Evolutionary conservation across 305 asterid genomes (phyloP).

Genomic region (Nicotiana rustica): DNA sequence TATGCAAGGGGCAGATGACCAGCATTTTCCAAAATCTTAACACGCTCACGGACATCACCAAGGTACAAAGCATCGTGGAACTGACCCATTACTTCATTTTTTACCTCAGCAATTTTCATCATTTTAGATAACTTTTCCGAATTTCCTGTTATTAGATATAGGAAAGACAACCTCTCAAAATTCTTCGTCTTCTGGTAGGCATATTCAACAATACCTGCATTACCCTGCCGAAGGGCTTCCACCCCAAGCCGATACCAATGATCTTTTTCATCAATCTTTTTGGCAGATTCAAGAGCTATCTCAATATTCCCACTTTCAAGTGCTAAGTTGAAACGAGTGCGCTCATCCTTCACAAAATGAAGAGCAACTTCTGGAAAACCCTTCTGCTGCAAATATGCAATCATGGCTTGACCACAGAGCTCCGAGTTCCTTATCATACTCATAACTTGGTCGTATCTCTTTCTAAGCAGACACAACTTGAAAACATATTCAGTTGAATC

Average conservation of each 20-base stretch:
- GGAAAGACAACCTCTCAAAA: conserved; percentile 76
- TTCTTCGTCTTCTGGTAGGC: conserved; percentile 81
- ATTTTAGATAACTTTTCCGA: conserved; percentile 77
- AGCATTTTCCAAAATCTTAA: conserved; percentile 69
- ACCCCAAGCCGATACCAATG: conserved; percentile 81
- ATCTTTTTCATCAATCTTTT: conserved; percentile 75
- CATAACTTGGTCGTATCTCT: conserved; percentile 73
- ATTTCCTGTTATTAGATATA: conserved; percentile 72
- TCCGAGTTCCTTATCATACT: conserved; percentile 60
- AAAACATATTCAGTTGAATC: conserved; percentile 73
- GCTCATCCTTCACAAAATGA: conserved; percentile 73
- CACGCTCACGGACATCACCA: conserved; percentile 76
- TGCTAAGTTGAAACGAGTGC: conserved; percentile 67
- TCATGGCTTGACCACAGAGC: conserved; percentile 75
- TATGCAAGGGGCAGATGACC: conserved; percentile 84
- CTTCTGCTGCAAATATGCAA: conserved; percentile 73
- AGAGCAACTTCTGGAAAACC: conserved; percentile 80
- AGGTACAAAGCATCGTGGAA: conserved; percentile 81
- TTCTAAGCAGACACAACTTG: conserved; percentile 57
- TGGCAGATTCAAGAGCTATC: conserved; percentile 77
- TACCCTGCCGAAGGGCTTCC: conserved; percentile 86
- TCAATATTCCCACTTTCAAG: conserved; percentile 73
- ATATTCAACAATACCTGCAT: conserved; percentile 79
- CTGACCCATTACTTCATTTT: conserved; percentile 87
- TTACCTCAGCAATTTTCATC: conserved; percentile 88